Conservation (phyloP, 371 early-diverging fungal genomes). For the Smittium mucronatum region DNA sequence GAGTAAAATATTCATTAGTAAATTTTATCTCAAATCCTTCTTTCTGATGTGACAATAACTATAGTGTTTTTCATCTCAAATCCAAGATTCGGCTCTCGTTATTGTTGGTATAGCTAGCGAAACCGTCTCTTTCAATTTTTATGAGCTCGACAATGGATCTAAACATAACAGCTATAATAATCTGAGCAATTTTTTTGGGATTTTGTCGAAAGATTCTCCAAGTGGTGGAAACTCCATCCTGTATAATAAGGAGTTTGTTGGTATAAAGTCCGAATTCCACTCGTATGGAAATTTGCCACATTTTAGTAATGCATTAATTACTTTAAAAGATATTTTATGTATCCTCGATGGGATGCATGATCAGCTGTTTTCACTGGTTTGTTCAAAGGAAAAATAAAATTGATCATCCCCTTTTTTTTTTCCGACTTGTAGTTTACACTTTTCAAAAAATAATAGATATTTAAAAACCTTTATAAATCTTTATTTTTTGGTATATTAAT, state of each 20-base stretch:
- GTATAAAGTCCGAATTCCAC: neutral
- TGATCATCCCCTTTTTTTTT: neutral
- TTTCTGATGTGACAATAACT: neutral
- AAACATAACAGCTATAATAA: neutral
- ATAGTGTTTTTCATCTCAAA: neutral
- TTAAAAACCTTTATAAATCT: neutral
- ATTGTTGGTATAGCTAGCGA: neutral
- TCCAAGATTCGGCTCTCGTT: neutral
- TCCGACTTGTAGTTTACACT: too few species aligned
- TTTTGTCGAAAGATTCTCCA: neutral
- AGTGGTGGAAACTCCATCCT: neutral
- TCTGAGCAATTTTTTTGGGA: neutral
- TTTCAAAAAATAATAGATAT: neutral
- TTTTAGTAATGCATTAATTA: neutral
- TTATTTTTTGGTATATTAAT: neutral
- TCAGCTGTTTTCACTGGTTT: neutral
- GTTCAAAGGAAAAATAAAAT: neutral
- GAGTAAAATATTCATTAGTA: neutral
- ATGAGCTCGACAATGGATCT: neutral
- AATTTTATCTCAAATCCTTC: neutral
- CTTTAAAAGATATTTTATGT: neutral
- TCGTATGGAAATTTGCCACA: neutral
- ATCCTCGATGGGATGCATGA: neutral
- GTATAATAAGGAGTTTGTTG: neutral
- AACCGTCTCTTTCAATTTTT: neutral